Evolutionary conservation across 352 stramenopile genomes (phyloP), one percentile per base, ranked within the genome.

Genomic region (Albugo candida): DNA sequence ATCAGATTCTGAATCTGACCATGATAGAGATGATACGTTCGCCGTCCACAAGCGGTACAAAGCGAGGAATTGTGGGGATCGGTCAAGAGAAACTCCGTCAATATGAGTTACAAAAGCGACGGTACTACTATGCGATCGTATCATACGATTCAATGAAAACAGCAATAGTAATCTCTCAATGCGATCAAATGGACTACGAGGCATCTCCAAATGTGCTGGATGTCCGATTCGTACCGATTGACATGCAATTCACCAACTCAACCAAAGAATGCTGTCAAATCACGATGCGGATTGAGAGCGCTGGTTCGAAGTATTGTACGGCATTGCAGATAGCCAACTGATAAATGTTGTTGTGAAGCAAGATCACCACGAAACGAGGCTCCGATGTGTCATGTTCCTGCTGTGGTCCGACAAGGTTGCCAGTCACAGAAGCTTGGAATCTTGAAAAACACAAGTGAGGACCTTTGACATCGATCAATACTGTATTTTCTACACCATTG

Each of bases 71-170:
- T 13, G 67, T 83, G 35, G 67, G 83, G 18, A 97, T 97, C 54
- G 86, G 98, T 64, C 63, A 66, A 20, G 92, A 98, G 64, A 95
- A 95, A 54, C 64, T 99, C 36, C 81, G 93, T 47, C 78, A 81
- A 31, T 98, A 98, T 63, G 95, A 99, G 60, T 71, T 95, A 39
- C 85, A 96, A 48, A 97, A 97, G 63, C 69, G 98, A 35, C 85
- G 92, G 54, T 99, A 99, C 64, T 98, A 97, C 59, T 98, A 98
- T 70, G 95, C 93, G 5, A 69, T 98, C 16, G 88, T 93, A 11
- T 91, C 89, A 40, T 98, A 94, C 67, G 72, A 94, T 48, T 88
- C 69, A 18, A 65, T 89, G 31, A 80, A 87, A 45, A 89, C 91
- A 11, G 88, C 95, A 20, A 81, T 92, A 35, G 65, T 74, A 24